Percentiles rank a stretch among this genome's conserved stretches.
Evolutionary conservation across 805 yeast genomes (phyloP).

Genomic region (Yarrowia alimentaria): DNA sequence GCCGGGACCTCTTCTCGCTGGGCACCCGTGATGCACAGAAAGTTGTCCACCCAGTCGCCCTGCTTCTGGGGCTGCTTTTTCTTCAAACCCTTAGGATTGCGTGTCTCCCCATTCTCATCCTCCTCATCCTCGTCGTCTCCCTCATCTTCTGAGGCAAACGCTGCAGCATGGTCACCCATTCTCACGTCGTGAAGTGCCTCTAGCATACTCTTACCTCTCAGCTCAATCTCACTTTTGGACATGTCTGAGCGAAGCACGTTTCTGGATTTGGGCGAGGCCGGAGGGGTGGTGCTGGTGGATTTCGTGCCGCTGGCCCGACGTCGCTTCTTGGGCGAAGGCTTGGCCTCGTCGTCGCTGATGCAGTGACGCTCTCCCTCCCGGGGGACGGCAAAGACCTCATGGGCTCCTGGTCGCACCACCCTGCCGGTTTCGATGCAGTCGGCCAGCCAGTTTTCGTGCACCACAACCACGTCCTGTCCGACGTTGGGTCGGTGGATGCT

Average conservation of each 20-base stretch:
- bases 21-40: constrained; percentile 22
- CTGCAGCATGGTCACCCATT: constrained; percentile 7
- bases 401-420: not conserved
- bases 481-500: not conserved
- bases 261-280: constrained; percentile 14
- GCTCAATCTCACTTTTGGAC: not conserved
- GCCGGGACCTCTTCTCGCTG: constrained; percentile 9
- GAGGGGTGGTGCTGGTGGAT: constrained; percentile 15
- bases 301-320: not conserved
- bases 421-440: constrained; percentile 25
- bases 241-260: not conserved
- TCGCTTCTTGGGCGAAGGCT: too few species aligned
- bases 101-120: constrained; percentile 3
- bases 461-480: constrained; percentile 8
- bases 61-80: constrained; percentile 13
- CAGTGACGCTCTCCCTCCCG: not conserved
- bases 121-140: not conserved
- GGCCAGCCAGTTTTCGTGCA: constrained; percentile 23
- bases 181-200: constrained; percentile 22
- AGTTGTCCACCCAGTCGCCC: constrained; percentile 20
- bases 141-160: constrained; percentile 10
- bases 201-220: constrained; percentile 6
- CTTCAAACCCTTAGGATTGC: too few species aligned
- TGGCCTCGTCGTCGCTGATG: not conserved
- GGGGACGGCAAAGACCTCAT: constrained; percentile 1